Evolutionary conservation across 176 grass and related monocot genomes (phyloP), one percentile per base, ranked within the genome.

Genomic region (Cymbopogon citratus): DNA sequence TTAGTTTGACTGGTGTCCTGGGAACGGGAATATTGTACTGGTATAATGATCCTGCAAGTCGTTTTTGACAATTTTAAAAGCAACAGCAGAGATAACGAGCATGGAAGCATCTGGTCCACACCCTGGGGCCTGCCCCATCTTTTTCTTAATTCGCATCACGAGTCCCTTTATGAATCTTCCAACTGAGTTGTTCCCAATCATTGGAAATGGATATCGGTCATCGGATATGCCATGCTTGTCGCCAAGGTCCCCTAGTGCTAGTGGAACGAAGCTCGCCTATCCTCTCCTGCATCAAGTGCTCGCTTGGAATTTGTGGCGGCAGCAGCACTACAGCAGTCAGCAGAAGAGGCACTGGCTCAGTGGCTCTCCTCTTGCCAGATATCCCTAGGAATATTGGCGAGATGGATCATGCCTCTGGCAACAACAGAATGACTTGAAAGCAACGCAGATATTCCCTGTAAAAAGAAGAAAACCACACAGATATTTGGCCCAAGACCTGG

Each of bases 1-100:
- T 65, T 74, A 66, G 66, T 66, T 81, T 26, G 62, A 63, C 85
- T 19, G 33, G 25, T 87, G 85, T 24, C 19, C 24, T 38, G 33
- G 64, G 64, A 12, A 71, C 13, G 41, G 70, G 65, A 81, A 70
- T 70, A 70, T 57, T 68, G 48, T 11, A 57, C 36, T 12, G 5
- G 2, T 63, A 26, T 18, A 9, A 19, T 51, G 33, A 52, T 26
- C 21, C 27, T 23, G 10, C 28, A 52, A 19, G 15, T 52, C 7
- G 36, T 14, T 40, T 39, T 39, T n/a, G 12, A 5, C 7, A 52
- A 25, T 31, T 35, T 33, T 25, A 3, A 41, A 43, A 44, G 8
- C 45, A 16, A 46, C 44, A n/a, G n/a, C n/a, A 46, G 44, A 46
- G 44, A 46, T 46, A 46, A 46, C 4, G 56, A 41, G 5, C 33